Base-by-base conservation (phyloP, 306 rosid genomes). In the Fagus crenata region DNA sequence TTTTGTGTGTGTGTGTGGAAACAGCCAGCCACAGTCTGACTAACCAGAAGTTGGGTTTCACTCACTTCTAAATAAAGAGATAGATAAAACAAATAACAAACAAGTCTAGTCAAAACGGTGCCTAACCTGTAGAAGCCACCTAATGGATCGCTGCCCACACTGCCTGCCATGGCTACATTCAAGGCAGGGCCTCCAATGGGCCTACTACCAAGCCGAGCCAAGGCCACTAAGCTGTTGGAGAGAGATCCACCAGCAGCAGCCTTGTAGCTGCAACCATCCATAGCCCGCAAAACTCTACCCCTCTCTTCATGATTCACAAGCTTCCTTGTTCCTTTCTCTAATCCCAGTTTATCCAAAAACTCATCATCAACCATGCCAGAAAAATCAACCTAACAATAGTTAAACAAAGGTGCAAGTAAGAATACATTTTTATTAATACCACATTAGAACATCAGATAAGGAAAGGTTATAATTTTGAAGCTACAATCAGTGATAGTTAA, bases 201-300 rank as follows among this genome's bases (percentile, higher is more conserved):
- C 31, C 86, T 84, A 65, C 65, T 54, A 68, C 96, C 97, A 79
- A 95, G 93, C 89, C 97, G 88, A 12, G 97, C 97, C 75, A 95
- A 82, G 75, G 98, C 97, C 73, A 92, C 98, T 63, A 95, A 86
- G 77, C 82, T 95, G 88, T 95, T 95, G 6, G 97, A 95, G 68
- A 95, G 97, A 49, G 98, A 95, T 41, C 98, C 98, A 65, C 98
- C 98, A 31, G 97, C 98, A 1, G 97, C 98, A 11, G 98, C 98
- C 85, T 92, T 95, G 84, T 95, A 95, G 91, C 85, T 90, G 78
- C 97, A 86, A 18, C 98, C 98, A 76, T 95, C 98, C 98, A 95
- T 95, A 40, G 97, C 98, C 81, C 77, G 88, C 88, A 95, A 88
- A 71, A 92, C 94, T 82, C 91, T 84, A 28, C 98, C 97, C 75